A percentile compares a stretch with the other conserved stretches of the same genome.
These are phyloP conservation scores for Nothophaeocryptopus gaeumannii DNA, from an alignment of 2,329 filamentous ascomycete species.

Conservation along the genomic window DNA sequence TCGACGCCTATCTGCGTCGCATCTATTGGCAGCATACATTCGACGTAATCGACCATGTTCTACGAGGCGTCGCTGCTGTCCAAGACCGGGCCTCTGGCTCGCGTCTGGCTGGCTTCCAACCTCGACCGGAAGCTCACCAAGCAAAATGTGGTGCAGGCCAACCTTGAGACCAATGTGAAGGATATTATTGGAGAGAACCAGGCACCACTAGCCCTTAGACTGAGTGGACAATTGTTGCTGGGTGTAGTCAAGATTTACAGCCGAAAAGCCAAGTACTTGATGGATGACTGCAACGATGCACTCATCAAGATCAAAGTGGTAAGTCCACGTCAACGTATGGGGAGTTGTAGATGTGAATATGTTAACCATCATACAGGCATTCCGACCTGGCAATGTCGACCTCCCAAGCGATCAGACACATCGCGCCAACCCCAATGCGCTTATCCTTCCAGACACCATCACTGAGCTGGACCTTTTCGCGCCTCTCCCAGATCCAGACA, in stretches of 20 bases:
- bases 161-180: slow-evolving; percentile 90
- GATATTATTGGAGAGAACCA: slow-evolving; percentile 91
- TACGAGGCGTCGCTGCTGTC: slow-evolving; percentile 94
- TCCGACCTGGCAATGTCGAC: slow-evolving; percentile 94
- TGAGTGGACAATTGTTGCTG: slow-evolving; percentile 89
- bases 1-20: slow-evolving; percentile 11
- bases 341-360: not conserved
- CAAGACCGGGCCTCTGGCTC: slow-evolving; percentile 94
- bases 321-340: too few relatives aligned
- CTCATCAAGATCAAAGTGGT: slow-evolving; percentile 99
- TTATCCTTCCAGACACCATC: slow-evolving; percentile 87
- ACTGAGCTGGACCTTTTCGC: slow-evolving; percentile 88
- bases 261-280: slow-evolving; percentile 89
- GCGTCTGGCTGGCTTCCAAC: slow-evolving; percentile 97
- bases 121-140: slow-evolving; percentile 98
- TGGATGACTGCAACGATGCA: slow-evolving; percentile 97
- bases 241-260: slow-evolving; percentile 98
- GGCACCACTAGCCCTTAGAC: slow-evolving; percentile 87
- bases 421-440: slow-evolving; percentile 76
- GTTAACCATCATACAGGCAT: slow-evolving; percentile 61
- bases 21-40: slow-evolving; percentile 7
- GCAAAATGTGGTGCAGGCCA: slow-evolving; percentile 89
- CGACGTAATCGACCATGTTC: slow-evolving; percentile 66
- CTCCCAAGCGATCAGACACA: slow-evolving; percentile 75
- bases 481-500: slow-evolving; percentile 74